phyloP scores from a whole-genome alignment of 257 asterid species.

The Przewalskia tangutica region DNA sequence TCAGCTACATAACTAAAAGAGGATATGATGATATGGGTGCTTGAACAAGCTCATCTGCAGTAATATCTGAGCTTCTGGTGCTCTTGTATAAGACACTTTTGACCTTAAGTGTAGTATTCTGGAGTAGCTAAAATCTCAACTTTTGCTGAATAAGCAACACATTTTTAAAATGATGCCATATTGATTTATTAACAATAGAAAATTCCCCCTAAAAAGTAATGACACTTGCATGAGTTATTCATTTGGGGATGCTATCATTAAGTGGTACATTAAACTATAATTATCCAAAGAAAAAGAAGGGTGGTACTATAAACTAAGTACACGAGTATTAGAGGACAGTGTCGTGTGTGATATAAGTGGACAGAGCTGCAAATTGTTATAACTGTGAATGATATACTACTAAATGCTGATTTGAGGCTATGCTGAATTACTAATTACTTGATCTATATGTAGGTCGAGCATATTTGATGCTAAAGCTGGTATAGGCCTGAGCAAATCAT shows the following conservation, averaged over 20 bases:
- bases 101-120: neutral
- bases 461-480: slow-evolving; percentile 98
- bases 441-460: slow-evolving; percentile 39
- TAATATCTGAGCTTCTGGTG: neutral
- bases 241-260: neutral
- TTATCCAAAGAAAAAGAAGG: neutral
- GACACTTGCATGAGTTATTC: neutral
- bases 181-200: neutral
- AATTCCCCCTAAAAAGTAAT: neutral
- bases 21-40: neutral
- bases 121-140: neutral
- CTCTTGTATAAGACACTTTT: neutral
- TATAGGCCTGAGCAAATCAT: slow-evolving; percentile 72
- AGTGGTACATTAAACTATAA: neutral
- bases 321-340: neutral
- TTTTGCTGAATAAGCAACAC: neutral
- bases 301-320: neutral
- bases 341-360: neutral
- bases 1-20: neutral
- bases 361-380: neutral
- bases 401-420: neutral
- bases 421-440: neutral
- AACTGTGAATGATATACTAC: neutral
- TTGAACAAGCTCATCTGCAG: neutral
- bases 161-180: neutral